Evolutionary conservation across 2,329 filamentous ascomycete genomes (phyloP), one percentile per base, ranked within the genome.

Genomic region (Aureobasidium uvarum): DNA sequence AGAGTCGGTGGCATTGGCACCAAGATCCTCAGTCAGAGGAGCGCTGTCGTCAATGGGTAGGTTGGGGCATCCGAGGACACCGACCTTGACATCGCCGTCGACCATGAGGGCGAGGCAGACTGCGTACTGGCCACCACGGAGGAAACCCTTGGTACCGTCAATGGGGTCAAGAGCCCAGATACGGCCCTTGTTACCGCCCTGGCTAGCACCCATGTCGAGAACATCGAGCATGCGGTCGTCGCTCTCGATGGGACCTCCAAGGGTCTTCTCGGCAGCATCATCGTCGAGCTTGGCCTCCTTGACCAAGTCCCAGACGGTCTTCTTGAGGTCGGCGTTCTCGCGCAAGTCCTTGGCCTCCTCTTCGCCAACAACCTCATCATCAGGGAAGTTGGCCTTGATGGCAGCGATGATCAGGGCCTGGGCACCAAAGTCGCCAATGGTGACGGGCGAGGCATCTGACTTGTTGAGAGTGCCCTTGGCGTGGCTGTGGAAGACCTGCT

Each of bases 161-260:
- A 99, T 97, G 67, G 95, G 95, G 78, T 99, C 95, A 66, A 99
- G 87, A 46, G 94, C 91, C 95, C 95, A 99, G 77, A 98, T 91
- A 70, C 95, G 84, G 68, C 92, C 92, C 69, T 81, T 83, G 67
- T 80, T 77, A 33, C 92, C 92, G 67, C 92, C 92, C 66, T 84
- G 79, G 77, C 88, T 91, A 74, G 85, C 85, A 38, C 84, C 84
- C 69, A 80, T 77, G 70, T 86, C 84, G 67, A 86, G 83, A 38
- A 83, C 81, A 59, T 84, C 80, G 68, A 86, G 75, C 85, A 87
- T 86, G 70, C 82, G 80, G 66, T 91, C 87, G 66, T 86, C 84
- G 71, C 81, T 85, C 73, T 84, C 78, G 70, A 93, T 81, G 38
- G 87, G 81, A 10, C 91, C 89, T 31, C 91, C 91, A 36, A 95